Percentiles rank a stretch among this genome's conserved stretches.
These are phyloP conservation scores for Penicillium sp. DNA, from an alignment of 2,329 filamentous ascomycete genomes.

Conservation along the genomic window DNA sequence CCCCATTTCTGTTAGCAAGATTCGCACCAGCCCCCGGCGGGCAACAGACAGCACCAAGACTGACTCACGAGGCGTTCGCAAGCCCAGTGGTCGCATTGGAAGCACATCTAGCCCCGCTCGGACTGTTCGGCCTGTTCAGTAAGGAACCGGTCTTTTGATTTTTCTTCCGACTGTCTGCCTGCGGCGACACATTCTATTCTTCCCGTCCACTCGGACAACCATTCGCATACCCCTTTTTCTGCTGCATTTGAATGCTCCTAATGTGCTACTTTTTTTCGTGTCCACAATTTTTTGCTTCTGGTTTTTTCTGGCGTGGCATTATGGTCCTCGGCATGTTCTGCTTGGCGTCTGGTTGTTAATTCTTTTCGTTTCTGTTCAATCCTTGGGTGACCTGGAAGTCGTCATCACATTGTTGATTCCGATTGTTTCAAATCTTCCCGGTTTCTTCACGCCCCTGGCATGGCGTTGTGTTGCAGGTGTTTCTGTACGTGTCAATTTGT, in stretches of 20 bases:
- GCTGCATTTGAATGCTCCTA: slow-evolving; percentile 21
- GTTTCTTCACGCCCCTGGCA: slow-evolving; percentile 4
- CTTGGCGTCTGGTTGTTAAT: slow-evolving; percentile 28
- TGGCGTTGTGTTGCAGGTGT: slow-evolving; percentile 11
- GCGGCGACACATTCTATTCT: slow-evolving; percentile 20
- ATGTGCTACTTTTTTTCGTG: slow-evolving; percentile 14
- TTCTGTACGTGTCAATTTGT: slow-evolving; percentile 17
- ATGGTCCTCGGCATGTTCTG: slow-evolving; percentile 24
- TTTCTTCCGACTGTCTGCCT: slow-evolving; percentile 8
- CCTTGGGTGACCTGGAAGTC: slow-evolving; percentile 21
- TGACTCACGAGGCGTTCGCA: slow-evolving; percentile 44
- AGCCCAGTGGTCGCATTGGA: slow-evolving; percentile 48
- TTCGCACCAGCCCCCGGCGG: slow-evolving; percentile 57
- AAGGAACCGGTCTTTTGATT: slow-evolving; percentile 4
- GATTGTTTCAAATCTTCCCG: background rate
- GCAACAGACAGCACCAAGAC: slow-evolving; percentile 37
- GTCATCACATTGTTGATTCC: slow-evolving; percentile 6
- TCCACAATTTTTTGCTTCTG: slow-evolving; percentile 12
- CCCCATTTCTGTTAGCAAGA: slow-evolving; percentile 60
- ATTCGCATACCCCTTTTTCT: slow-evolving; percentile 23
- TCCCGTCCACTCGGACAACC: slow-evolving; percentile 14
- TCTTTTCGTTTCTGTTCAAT: slow-evolving; percentile 16
- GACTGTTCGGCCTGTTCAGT: slow-evolving; percentile 24
- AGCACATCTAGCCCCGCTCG: slow-evolving; percentile 39
- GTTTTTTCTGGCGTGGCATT: slow-evolving; percentile 23